These are phyloP conservation scores for maize (Zea mays) DNA, from an alignment of 176 grass and related monocot genomes.

Conservation along the genomic window Zm-B73-REFERENCE-NAM-5.0 NC_050105.1:12687501-12688000, in stretches of 20 bases:
- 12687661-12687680: too few relatives aligned
- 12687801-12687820: slow-evolving; percentile 18
- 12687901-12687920: slow-evolving; percentile 46
- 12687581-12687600: too few relatives aligned
- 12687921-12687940: slow-evolving; percentile 42
- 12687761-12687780: slow-evolving; percentile 30
- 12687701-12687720: too few relatives aligned
- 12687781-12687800: slow-evolving; percentile 2
- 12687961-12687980: neutral
- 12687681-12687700: too few relatives aligned
- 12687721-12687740: too few relatives aligned
- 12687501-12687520: too few relatives aligned
- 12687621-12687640: too few relatives aligned
- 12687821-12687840: slow-evolving; percentile 34
- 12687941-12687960: slow-evolving; percentile 32
- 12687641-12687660: too few relatives aligned
- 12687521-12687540: too few relatives aligned
- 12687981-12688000: slow-evolving; percentile 7
- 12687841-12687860: slow-evolving; percentile 37
- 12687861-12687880: slow-evolving; percentile 37
- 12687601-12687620: too few relatives aligned
- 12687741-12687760: slow-evolving; percentile 22
- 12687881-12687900: slow-evolving; percentile 45
- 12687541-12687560: too few relatives aligned
- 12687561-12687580: too few relatives aligned